Conservation (phyloP, 164 flowering plant species). For the Sedum album region DNA sequence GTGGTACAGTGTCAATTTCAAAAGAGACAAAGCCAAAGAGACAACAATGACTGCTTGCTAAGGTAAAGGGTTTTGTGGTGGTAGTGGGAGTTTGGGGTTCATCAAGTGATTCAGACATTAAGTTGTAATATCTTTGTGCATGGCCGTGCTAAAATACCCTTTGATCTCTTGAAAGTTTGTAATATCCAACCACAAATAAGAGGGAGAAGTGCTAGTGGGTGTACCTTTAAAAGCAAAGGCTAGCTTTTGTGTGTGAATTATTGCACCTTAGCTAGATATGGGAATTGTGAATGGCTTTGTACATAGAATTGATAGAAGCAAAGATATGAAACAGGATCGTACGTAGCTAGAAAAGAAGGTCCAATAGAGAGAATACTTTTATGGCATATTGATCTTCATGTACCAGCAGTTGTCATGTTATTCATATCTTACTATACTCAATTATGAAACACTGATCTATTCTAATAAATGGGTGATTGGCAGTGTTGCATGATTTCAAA, state of each 20-base stretch:
- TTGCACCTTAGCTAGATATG: not conserved
- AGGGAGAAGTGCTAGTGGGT: not conserved
- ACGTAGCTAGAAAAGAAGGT: not conserved
- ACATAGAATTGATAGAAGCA: not conserved
- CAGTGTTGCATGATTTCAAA: not conserved
- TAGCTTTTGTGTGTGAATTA: not conserved
- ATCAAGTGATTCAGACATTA: not conserved
- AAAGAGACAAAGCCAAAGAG: not conserved
- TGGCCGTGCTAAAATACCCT: not conserved
- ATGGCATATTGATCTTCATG: not conserved
- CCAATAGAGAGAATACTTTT: not conserved
- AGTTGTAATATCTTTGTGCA: not conserved
- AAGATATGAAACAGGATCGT: not conserved
- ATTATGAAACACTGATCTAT: not conserved
- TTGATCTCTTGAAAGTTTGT: not conserved
- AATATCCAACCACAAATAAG: not conserved
- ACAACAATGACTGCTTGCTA: not conserved
- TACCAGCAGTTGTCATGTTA: not conserved
- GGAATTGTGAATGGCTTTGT: not conserved
- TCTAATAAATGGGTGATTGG: too few species aligned
- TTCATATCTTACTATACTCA: not conserved
- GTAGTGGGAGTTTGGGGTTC: not conserved
- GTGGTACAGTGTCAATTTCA: not conserved
- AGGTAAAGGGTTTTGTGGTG: slow-evolving; percentile 4
- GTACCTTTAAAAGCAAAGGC: not conserved